phyloP scores from a whole-genome alignment of 2,329 filamentous ascomycete species.

The Diaporthe capsici region DNA sequence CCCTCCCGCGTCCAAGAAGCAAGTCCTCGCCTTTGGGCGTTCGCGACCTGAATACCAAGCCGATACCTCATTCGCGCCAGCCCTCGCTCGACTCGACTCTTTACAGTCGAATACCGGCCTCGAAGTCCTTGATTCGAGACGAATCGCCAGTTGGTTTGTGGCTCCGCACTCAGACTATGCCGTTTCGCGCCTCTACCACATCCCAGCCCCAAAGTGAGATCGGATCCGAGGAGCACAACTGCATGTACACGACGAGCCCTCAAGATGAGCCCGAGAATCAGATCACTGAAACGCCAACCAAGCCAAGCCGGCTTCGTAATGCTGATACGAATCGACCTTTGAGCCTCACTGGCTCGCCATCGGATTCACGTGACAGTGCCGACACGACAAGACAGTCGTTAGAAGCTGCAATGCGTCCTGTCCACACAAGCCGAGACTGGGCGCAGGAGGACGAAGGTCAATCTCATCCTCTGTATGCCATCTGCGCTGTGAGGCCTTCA shows the following conservation, averaged over 20 bases:
- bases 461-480: no score
- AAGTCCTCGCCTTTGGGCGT: slow-evolving; percentile 27
- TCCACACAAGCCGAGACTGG: not conserved
- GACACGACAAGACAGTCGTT: not conserved
- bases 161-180: slow-evolving; percentile 38
- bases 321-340: not conserved
- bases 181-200: slow-evolving; percentile 28
- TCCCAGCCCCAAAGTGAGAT: slow-evolving; percentile 32
- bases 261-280: not conserved
- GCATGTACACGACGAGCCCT: not conserved
- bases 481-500: not conserved
- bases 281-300: not conserved
- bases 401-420: not conserved
- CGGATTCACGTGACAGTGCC: not conserved
- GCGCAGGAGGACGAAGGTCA: not conserved
- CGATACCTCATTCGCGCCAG: slow-evolving; percentile 7
- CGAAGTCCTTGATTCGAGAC: slow-evolving; percentile 35
- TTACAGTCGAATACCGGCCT: slow-evolving; percentile 31
- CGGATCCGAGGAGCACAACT: not conserved
- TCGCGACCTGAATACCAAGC: not conserved
- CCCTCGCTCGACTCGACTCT: slow-evolving; percentile 27
- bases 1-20: slow-evolving; percentile 18
- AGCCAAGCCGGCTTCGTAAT: not conserved
- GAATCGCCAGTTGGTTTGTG: slow-evolving; percentile 40
- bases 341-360: not conserved